Conservation (phyloP, 176 grass and related monocot genomes). For the Musa itinerans region DNA sequence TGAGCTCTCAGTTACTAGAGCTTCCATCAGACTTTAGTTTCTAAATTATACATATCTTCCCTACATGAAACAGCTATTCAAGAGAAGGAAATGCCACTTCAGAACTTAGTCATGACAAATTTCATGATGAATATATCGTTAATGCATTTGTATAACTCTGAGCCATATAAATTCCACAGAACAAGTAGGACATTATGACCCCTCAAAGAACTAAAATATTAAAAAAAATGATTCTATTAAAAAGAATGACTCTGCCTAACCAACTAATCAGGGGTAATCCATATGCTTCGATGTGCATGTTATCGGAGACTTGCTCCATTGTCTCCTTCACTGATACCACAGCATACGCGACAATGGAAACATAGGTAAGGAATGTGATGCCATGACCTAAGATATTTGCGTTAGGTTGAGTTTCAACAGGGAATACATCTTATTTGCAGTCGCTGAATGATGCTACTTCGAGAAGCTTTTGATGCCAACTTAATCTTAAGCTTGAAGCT, state of each 20-base stretch:
- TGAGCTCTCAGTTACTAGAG: too few relatives aligned
- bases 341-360: not conserved
- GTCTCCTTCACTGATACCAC: not conserved
- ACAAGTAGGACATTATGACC: not conserved
- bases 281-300: not conserved
- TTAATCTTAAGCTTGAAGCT: conserved; percentile 1
- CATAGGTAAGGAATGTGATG: not conserved
- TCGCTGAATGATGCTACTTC: not conserved
- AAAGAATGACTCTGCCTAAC: not conserved
- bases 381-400: not conserved
- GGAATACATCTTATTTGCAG: too few relatives aligned
- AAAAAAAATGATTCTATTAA: too few relatives aligned
- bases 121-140: not conserved
- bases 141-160: not conserved
- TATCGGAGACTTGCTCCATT: not conserved
- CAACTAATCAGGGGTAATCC: too few relatives aligned
- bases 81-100: too few relatives aligned
- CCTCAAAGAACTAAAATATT: not conserved
- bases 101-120: too few relatives aligned
- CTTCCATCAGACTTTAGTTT: too few relatives aligned
- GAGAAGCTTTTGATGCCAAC: not conserved
- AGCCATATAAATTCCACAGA: not conserved
- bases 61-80: too few relatives aligned
- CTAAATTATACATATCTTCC: too few relatives aligned
- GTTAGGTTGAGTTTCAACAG: not conserved